These are phyloP conservation scores for Dictyostelium citrinum DNA, from an alignment of 78 protist species.

Conservation along the genomic window DNA sequence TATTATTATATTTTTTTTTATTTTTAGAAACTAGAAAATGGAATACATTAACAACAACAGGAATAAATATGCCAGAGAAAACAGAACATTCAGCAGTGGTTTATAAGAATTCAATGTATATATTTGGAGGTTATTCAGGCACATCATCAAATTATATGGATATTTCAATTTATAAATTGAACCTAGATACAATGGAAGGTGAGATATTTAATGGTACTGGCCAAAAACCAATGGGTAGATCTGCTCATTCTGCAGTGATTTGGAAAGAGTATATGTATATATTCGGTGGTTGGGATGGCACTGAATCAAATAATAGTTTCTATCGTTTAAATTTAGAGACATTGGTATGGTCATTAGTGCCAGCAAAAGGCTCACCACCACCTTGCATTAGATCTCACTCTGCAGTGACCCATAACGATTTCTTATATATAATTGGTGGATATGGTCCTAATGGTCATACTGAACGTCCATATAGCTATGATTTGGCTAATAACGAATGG, in stretches of 20 bases:
- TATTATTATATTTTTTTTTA: too few species aligned
- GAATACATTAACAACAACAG: background rate
- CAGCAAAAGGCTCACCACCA: slow-evolving; percentile 52
- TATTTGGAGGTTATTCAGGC: slow-evolving; percentile 74
- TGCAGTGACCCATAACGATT: slow-evolving; percentile 22
- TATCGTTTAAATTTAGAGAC: slow-evolving; percentile 32
- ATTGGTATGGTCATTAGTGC: background rate
- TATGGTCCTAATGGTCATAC: slow-evolving; percentile 75
- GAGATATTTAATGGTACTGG: background rate
- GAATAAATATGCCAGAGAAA: slow-evolving; percentile 56
- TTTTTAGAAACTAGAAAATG: slow-evolving; percentile 42
- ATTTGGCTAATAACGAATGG: slow-evolving; percentile 30
- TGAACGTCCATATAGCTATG: slow-evolving; percentile 26
- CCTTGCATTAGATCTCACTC: slow-evolving; percentile 62
- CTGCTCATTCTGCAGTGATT: slow-evolving; percentile 52
- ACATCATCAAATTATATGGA: slow-evolving; percentile 11
- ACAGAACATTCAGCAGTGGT: slow-evolving; percentile 63
- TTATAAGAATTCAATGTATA: slow-evolving; percentile 65
- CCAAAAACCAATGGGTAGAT: slow-evolving; percentile 39
- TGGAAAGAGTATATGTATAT: slow-evolving; percentile 58
- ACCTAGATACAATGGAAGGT: slow-evolving; percentile 38
- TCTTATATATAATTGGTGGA: slow-evolving; percentile 63
- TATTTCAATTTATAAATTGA: slow-evolving; percentile 20
- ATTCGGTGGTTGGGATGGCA: slow-evolving; percentile 79
- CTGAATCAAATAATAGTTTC: slow-evolving; percentile 33